Evolutionary conservation across 1,284 basidiomycete species (phyloP).

Genomic region (Inonotus hispidus): DNA sequence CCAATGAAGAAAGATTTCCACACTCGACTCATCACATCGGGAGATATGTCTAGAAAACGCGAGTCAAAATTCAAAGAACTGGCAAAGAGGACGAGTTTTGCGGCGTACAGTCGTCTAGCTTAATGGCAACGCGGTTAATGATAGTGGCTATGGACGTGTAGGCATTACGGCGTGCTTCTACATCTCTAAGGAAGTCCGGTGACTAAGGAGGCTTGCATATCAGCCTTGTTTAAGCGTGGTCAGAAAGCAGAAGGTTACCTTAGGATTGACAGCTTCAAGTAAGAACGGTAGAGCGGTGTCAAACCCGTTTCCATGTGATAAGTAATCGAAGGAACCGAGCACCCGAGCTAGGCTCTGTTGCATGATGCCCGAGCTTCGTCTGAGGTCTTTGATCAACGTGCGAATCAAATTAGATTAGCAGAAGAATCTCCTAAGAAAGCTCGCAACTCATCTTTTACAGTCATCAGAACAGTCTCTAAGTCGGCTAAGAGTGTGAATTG

Average conservation of each 20-base stretch:
- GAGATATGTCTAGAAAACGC: constrained; percentile 39
- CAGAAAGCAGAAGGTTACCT: constrained; percentile 35
- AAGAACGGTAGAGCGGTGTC: constrained; percentile 51
- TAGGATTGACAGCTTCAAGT: constrained; percentile 48
- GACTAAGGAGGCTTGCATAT: constrained; percentile 33
- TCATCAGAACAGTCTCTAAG: constrained; percentile 58
- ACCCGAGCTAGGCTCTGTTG: constrained; percentile 76
- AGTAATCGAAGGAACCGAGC: constrained; percentile 72
- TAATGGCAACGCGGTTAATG: constrained; percentile 40
- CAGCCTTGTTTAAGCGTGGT: background rate
- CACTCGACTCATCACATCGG: constrained; percentile 38
- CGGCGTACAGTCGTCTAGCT: constrained; percentile 39
- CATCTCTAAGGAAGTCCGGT: constrained; percentile 38
- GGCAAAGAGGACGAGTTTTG: constrained; percentile 9
- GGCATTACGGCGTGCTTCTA: constrained; percentile 70
- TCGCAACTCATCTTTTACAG: constrained; percentile 62
- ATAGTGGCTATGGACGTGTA: constrained; percentile 61
- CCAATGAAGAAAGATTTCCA: constrained; percentile 56
- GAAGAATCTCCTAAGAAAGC: constrained; percentile 5
- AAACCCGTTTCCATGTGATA: constrained; percentile 46
- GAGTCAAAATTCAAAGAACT: background rate
- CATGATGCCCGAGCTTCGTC: constrained; percentile 44
- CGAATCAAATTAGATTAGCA: constrained; percentile 19
- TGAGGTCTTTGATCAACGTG: constrained; percentile 68
- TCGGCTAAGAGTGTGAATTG: constrained; percentile 61